Evolutionary conservation across 805 yeast species (phyloP), one percentile per base, ranked within the genome.

Genomic region (Trichomonascus vanleenenianus): DNA sequence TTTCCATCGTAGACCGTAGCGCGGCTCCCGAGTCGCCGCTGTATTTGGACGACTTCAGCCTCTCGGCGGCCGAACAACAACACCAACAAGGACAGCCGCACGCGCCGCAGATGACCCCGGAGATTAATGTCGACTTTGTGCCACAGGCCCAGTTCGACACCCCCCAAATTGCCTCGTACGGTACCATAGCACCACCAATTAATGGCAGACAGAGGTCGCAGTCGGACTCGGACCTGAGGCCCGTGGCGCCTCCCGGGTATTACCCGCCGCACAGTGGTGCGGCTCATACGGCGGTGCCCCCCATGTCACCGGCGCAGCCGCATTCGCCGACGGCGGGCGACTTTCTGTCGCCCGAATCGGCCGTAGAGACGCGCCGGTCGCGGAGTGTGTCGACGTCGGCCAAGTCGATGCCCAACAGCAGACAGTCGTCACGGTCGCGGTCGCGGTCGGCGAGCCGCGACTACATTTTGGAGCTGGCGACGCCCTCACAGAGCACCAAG

Each of bases 391-490:
- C 51, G 16, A 35, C 44, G 10, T 43, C 50, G 48, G n/a, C n/a
- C n/a, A 22, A 22, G 8, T 22, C 27, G 27, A 25, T 41, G 19
- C 16, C 35, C 16, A 32, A 9, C 14, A 11, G 43, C 33, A 6
- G 30, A 34, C 15, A 38, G 20, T 14, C 46, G 22, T 42, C 51
- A 11, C 15, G 38, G 9, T n/a, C 25, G 6, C 32, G 45, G 8
- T 14, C 34, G 22, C 39, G 45, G 15, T 37, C 40, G 16, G 40
- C 50, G 11, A 40, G 43, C 37, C 32, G 82, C 32, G 83, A 81
- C 52, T 75, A 81, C 56, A 75, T 81, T 70, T 63, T 80, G 16
- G 86, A 79, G 54, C 64, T 83, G 45, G 87, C 87, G 1, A 69
- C 79, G 9, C 79, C 85, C 0, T 68, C 70, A 25, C 73, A 70